Percentiles rank a stretch among this genome's conserved stretches.
Conservation (phyloP, 192 early-diverging fungal genomes). For the Entomortierella parvispora region DNA sequence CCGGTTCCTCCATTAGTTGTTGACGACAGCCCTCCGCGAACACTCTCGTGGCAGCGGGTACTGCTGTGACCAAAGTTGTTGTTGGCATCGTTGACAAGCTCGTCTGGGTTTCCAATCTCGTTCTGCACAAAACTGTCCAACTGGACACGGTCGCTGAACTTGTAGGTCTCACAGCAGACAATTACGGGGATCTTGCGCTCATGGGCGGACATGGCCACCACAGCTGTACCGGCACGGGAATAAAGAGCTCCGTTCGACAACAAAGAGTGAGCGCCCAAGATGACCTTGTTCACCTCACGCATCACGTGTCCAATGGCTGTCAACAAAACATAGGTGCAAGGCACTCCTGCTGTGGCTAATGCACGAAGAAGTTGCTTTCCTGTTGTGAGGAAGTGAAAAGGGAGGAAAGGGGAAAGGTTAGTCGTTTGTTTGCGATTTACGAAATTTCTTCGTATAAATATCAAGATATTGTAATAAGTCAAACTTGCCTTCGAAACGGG, state of each 20-base stretch:
- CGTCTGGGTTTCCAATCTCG: conserved; percentile 93
- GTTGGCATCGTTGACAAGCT: conserved; percentile 70
- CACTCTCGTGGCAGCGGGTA: conserved; percentile 26
- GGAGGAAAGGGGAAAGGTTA: not conserved
- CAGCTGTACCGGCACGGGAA: conserved; percentile 89
- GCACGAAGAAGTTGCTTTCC: conserved; percentile 72
- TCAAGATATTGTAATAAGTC: too few species aligned
- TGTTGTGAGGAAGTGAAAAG: conserved; percentile 16
- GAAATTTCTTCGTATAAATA: too few species aligned
- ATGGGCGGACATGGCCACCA: conserved; percentile 91
- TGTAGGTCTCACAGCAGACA: conserved; percentile 94
- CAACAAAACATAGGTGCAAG: conserved; percentile 75
- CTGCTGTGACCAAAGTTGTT: conserved; percentile 52
- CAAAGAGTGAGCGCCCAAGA: conserved; percentile 93
- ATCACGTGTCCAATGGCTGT: conserved; percentile 81
- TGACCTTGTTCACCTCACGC: conserved; percentile 89
- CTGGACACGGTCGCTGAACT: conserved; percentile 92
- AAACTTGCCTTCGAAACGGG: conserved; percentile 84
- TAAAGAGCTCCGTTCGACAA: conserved; percentile 94
- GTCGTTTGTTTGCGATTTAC: not conserved
- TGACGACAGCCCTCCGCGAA: conserved; percentile 15
- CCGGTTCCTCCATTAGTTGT: conserved; percentile 19
- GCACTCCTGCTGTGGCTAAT: conserved; percentile 71
- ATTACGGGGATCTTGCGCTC: conserved; percentile 94
- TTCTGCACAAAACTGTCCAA: conserved; percentile 97